Evolutionary conservation across 768 basidiomycete genomes (phyloP), one percentile per base, ranked within the genome.

Genomic region (Dioszegia hungarica): DNA sequence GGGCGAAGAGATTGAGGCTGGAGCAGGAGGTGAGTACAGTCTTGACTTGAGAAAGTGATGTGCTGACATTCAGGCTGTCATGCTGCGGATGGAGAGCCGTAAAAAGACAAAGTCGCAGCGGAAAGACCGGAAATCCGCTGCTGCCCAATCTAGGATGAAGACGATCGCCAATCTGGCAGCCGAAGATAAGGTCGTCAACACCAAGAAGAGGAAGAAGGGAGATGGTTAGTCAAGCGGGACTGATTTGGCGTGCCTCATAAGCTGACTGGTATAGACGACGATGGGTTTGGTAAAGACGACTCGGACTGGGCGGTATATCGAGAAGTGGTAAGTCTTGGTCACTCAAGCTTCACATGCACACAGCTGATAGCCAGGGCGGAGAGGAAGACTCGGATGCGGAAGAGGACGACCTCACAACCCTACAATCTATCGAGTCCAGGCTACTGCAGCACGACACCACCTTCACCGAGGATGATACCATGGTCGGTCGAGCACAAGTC

Each of bases 241-340:
- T 29, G 20, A 22, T 5, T 36, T 6, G n/a, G 20, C n/a, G 24
- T 43, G 17, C 11, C 12, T 39, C 14, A 31, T 17, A 5, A 33
- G 27, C 48, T 64, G 39, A 55, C 37, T 19, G 29, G 11, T 15
- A 54, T 28, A 39, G 44, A 56, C 87, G 93, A 97, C 79, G 93
- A 98, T 64, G 85, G 80, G 78, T 99, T 98, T 70, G 92, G 94
- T 3, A 86, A 85, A 17, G 86, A 94, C 63, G 93, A 98, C 70
- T 91, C 88, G 6, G 94, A 98, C 71, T 98, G 94, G 93, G 86
- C 87, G 0, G 91, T 98, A 57, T 98, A 98, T 72, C 89, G 94
- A 62, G 92, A 97, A 77, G 92, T 99, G 57, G 93, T 93, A 72
- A 61, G 83, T n/a, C n/a, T n/a, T n/a, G n/a, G n/a, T 75, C 6